Percentiles rank a stretch among this genome's conserved stretches.
These are phyloP conservation scores for Arachis hypogaea DNA, from an alignment of 306 rosid genomes.

Conservation along the genomic window DNA sequence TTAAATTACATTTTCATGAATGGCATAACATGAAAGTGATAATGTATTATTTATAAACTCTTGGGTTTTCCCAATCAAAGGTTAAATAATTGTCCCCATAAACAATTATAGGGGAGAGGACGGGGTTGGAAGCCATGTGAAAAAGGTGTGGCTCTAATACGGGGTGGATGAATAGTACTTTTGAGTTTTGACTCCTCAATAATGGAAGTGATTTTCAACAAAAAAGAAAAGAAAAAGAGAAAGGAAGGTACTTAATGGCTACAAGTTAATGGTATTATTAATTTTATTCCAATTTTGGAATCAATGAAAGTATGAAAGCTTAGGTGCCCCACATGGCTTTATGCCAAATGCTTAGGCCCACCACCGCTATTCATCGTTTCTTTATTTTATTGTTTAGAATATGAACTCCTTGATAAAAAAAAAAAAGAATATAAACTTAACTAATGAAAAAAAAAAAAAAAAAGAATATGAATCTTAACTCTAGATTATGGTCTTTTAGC, in stretches of 20 bases:
- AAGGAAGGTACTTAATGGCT: conserved; percentile 39
- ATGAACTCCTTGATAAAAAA: too few species aligned
- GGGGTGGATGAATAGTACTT: conserved; percentile 44
- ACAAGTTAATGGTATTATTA: conserved; percentile 34
- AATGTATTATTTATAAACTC: conserved; percentile 37
- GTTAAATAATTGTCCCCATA: conserved; percentile 55
- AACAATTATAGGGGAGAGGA: conserved; percentile 36
- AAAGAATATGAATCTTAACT: too few species aligned
- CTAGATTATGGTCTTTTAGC: too few species aligned
- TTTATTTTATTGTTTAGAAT: not conserved
- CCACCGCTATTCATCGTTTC: conserved; percentile 50
- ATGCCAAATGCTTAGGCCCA: conserved; percentile 45
- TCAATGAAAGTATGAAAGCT: conserved; percentile 44
- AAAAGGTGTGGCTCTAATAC: conserved; percentile 39
- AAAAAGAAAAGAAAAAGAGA: conserved; percentile 1
- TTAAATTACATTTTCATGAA: conserved; percentile 16
- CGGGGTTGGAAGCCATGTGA: conserved; percentile 82
- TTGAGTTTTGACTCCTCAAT: conserved; percentile 42
- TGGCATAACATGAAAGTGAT: conserved; percentile 24
- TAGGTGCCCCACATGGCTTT: conserved; percentile 68
- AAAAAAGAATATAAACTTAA: too few species aligned
- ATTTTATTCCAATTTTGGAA: conserved; percentile 50
- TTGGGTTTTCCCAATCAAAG: conserved; percentile 39
- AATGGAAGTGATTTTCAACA: conserved; percentile 40
- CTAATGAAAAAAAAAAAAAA: too few species aligned